Percentiles rank a stretch among this genome's conserved stretches.
These are phyloP conservation scores for Ceriops decandra DNA, from an alignment of 345 rosid genomes.

Conservation along the genomic window DNA sequence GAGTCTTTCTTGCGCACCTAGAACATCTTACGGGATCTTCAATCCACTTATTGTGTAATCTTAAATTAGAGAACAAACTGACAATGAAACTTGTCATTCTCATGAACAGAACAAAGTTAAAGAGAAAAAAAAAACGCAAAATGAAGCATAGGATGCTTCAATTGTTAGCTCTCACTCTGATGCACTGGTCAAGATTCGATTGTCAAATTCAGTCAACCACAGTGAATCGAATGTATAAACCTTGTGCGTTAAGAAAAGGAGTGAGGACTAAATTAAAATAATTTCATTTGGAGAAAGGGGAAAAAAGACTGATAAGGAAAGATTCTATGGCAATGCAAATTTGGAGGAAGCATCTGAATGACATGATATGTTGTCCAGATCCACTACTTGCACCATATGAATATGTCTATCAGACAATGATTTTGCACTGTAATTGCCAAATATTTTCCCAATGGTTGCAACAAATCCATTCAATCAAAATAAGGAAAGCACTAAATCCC, in stretches of 20 bases:
- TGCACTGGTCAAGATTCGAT: constrained; percentile 35
- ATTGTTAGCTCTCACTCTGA: constrained; percentile 30
- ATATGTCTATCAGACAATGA: not conserved
- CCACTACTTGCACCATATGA: not conserved
- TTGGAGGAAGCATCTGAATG: constrained; percentile 4
- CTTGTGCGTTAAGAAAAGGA: constrained; percentile 13
- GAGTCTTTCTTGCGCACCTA: not conserved
- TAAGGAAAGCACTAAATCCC: no score
- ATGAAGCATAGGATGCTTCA: constrained; percentile 43
- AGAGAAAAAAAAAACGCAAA: constrained; percentile 17
- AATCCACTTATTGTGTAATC: not conserved
- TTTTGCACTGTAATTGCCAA: not conserved
- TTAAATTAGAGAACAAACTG: constrained; percentile 12
- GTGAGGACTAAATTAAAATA: constrained; percentile 16
- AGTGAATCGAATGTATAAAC: constrained; percentile 17
- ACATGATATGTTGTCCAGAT: not conserved
- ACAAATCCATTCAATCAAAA: no score
- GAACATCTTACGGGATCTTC: constrained; percentile 4
- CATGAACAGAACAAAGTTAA: constrained; percentile 17
- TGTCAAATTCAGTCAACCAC: constrained; percentile 32
- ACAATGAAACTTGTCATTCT: constrained; percentile 8
- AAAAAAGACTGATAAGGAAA: no score
- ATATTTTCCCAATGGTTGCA: no score
- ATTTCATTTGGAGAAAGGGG: constrained; percentile 1
- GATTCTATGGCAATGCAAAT: not conserved